Evolutionary conservation across 2,329 filamentous ascomycete species (phyloP).

Genomic region (Talaromyces sp.): DNA sequence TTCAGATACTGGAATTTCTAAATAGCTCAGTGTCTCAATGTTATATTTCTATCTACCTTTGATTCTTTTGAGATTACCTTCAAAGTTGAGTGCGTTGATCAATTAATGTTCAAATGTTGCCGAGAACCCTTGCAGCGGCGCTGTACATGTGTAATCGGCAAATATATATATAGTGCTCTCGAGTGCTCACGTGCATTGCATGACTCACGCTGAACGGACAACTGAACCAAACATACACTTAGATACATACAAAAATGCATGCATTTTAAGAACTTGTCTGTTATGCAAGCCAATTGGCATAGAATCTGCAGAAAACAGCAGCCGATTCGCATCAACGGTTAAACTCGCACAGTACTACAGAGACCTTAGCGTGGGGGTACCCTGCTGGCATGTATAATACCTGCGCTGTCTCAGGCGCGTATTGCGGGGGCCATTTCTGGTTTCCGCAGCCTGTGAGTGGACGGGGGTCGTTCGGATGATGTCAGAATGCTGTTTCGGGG

Average conservation of each 20-base stretch:
- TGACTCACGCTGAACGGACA: neutral
- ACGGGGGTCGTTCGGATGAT: neutral
- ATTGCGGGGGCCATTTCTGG: neutral
- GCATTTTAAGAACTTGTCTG: neutral
- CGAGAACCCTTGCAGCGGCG: neutral
- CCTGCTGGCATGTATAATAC: neutral
- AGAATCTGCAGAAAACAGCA: neutral
- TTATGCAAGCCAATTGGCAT: neutral
- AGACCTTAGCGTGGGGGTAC: neutral
- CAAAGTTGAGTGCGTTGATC: no score
- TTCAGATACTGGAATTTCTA: neutral
- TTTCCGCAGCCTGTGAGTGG: neutral
- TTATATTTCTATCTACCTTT: neutral
- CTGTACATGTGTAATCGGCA: no score
- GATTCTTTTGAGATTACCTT: neutral
- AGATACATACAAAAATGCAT: neutral
- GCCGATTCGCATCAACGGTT: neutral
- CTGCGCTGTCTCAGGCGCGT: neutral
- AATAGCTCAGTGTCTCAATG: neutral
- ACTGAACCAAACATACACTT: neutral
- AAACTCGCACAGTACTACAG: neutral
- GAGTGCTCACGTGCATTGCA: neutral
- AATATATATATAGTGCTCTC: neutral
- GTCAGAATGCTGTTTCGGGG: neutral
- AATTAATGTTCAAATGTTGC: no score